Evolutionary conservation across 805 yeast species (phyloP).

Genomic region (Nakazawaea holstii): DNA sequence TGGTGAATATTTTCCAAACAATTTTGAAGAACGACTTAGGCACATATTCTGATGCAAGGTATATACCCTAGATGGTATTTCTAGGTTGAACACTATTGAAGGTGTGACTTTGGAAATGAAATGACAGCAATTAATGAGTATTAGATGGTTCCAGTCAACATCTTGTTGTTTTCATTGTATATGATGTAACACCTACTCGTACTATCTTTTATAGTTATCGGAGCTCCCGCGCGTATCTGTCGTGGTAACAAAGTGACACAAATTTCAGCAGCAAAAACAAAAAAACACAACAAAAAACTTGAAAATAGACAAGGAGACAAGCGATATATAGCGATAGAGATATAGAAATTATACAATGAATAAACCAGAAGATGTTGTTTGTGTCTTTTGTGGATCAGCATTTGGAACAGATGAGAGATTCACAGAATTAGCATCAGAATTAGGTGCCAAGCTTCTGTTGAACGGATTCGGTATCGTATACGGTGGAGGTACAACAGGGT

Average conservation of each 20-base stretch:
- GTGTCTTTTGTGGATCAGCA: slow-evolving; percentile 87
- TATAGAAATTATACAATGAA: not conserved
- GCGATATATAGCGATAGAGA: not conserved
- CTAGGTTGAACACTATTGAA: no score
- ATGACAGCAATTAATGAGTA: no score
- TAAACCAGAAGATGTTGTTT: slow-evolving; percentile 40
- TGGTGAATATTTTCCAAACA: no score
- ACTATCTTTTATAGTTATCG: no score
- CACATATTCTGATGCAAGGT: no score
- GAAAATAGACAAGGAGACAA: not conserved
- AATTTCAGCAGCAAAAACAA: not conserved
- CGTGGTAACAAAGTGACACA: not conserved
- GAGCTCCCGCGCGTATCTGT: not conserved
- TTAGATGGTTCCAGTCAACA: no score
- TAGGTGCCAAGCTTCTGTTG: slow-evolving; percentile 56
- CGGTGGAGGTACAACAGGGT: slow-evolving; percentile 86
- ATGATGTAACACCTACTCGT: no score
- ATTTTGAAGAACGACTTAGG: no score
- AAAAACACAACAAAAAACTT: not conserved
- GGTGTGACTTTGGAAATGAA: no score
- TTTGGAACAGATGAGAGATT: slow-evolving; percentile 52
- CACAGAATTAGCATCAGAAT: slow-evolving; percentile 46
- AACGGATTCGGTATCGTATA: slow-evolving; percentile 73
- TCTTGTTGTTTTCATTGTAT: no score
- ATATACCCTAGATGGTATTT: no score